Base-by-base conservation (phyloP, 164 flowering plant genomes). In the Amborella trichopoda region DNA sequence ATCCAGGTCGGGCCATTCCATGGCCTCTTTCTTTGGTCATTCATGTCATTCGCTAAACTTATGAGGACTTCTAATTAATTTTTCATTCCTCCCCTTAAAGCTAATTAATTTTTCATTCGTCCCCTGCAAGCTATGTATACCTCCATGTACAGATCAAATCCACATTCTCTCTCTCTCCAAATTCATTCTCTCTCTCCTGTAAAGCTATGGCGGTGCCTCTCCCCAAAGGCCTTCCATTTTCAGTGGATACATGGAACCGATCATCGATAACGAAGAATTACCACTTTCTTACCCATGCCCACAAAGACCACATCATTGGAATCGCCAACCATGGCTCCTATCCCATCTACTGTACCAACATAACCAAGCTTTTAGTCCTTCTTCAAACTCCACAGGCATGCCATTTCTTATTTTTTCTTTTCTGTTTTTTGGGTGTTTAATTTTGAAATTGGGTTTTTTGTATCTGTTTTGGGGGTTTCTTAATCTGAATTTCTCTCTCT, bases 261-360 rank as follows among this genome's bases (percentile, higher is more conserved):
- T 40, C 60, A 24, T 79, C 96, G 1, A 71, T 51, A 60, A 40
- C 39, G 33, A 81, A 79, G 65, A 50, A 77, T 23, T 68, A 76
- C 53, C 94, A 76, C 68, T 87, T 87, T 62, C 63, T 87, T 22
- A 77, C 94, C 4, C 94, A 87, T 46, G 90, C 94, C 27, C 94
- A 83, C 71, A 77, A 65, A 53, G 94, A 83, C 30, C 96, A 83
- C 62, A 58, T 74, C 46, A 27, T 63, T 27, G 73, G 73, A 4
- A 77, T 75, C 53, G 34, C 66, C 32, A 6, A 64, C 19, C 67
- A 71, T 48, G 61, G 37, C 43, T 69, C 83, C 3, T 75, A 21
- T 55, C 96, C 94, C 6, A 83, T 81, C 45, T 88, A 83, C 64
- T 56, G 66, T 40, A 71, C 94, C 56, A 61, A 18, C 19, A 60